Evolutionary conservation across 1,139 yeast species (phyloP).

Genomic region (Yamadazyma oceani): DNA sequence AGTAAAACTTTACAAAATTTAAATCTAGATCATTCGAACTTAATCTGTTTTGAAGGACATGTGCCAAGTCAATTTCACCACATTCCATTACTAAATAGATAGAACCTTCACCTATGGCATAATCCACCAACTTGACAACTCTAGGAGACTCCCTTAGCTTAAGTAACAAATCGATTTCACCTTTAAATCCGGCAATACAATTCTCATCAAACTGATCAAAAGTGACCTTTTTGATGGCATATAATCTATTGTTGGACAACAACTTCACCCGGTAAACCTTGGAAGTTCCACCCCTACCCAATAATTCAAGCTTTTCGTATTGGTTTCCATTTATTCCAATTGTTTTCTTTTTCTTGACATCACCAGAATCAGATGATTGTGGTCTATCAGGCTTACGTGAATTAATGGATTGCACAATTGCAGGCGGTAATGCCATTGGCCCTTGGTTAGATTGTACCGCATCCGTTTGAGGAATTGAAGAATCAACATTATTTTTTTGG

Average conservation of each 20-base stretch:
- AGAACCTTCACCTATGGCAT: conserved; percentile 63
- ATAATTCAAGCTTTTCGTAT: conserved; percentile 72
- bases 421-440: conserved; percentile 13
- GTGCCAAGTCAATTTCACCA: conserved; percentile 90
- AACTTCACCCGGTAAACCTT: conserved; percentile 83
- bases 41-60: conserved; percentile 63
- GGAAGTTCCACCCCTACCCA: conserved; percentile 94
- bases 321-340: conserved; percentile 53
- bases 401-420: conserved; percentile 16
- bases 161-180: conserved; percentile 78
- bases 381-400: conserved; percentile 13
- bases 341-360: conserved; percentile 25
- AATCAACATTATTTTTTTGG: not conserved
- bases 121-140: conserved; percentile 78
- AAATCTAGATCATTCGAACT: conserved; percentile 52
- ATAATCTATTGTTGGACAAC: conserved; percentile 49
- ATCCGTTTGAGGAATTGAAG: not conserved
- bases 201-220: conserved; percentile 79
- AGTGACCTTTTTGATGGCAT: conserved; percentile 81
- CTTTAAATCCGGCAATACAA: conserved; percentile 77
- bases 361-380: not conserved
- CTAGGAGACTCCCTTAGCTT: conserved; percentile 62
- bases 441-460: not conserved
- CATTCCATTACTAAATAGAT: conserved; percentile 88
- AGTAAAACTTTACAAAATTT: conserved; percentile 78